These are phyloP conservation scores for Podaxis rugospora DNA, from an alignment of 768 basidiomycete species.

Conservation along the genomic window DNA sequence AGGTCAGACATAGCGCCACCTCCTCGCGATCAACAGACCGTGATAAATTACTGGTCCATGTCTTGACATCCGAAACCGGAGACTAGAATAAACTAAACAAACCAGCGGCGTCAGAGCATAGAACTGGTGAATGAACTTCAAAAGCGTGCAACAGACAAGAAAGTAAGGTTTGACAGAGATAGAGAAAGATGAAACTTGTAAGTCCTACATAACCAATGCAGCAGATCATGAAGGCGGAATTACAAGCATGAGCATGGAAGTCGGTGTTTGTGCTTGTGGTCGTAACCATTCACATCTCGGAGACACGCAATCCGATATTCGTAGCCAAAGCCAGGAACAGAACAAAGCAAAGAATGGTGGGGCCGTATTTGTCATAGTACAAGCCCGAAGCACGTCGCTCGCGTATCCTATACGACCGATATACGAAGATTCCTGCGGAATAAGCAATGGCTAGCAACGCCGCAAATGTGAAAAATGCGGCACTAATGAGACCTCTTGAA, in stretches of 20 bases:
- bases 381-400: constrained; percentile 70
- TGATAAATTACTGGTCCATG: constrained; percentile 7
- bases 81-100: not conserved
- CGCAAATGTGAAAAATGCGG: constrained; percentile 84
- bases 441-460: constrained; percentile 88
- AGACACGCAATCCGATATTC: constrained; percentile 68
- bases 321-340: constrained; percentile 66
- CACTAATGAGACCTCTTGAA: constrained; percentile 77
- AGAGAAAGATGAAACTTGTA: not conserved
- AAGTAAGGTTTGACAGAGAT: not conserved
- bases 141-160: not conserved
- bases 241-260: too few species aligned
- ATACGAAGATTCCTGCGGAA: constrained; percentile 76
- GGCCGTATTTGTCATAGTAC: constrained; percentile 90
- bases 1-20: not conserved
- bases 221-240: not conserved
- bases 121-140: too few species aligned
- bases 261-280: too few species aligned
- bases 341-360: constrained; percentile 67
- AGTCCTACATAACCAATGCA: not conserved
- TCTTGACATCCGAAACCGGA: not conserved
- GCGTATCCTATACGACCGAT: constrained; percentile 66
- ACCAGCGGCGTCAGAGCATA: not conserved
- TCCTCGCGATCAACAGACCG: not conserved
- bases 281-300: constrained; percentile 41